Percentiles rank a stretch among this genome's conserved stretches.
Conservation (phyloP, 2,329 filamentous ascomycete species). For the Aspergillus proliferans region DNA sequence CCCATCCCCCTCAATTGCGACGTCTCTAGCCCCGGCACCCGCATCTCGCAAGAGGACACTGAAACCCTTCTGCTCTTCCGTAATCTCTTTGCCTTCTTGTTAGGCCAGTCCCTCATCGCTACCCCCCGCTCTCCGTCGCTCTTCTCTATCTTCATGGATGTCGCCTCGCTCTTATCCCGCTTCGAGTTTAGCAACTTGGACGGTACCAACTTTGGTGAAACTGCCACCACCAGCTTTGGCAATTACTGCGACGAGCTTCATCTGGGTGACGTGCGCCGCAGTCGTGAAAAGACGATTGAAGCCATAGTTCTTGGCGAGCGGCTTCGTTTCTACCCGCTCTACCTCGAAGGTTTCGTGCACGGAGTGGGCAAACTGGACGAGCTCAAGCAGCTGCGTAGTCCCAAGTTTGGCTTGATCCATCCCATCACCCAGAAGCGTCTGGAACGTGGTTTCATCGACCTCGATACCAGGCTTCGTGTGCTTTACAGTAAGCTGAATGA, state of each 20-base stretch:
- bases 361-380: constrained; percentile 77
- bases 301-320: constrained; percentile 81
- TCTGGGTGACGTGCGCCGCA: constrained; percentile 72
- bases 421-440: constrained; percentile 68
- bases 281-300: constrained; percentile 83
- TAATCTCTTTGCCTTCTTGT: constrained; percentile 59
- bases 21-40: constrained; percentile 27
- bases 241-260: constrained; percentile 68
- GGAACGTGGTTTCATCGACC: constrained; percentile 73
- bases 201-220: constrained; percentile 58
- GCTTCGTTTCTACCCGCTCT: constrained; percentile 74
- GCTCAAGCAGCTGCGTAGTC: constrained; percentile 61
- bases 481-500: constrained; percentile 70
- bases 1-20: constrained; percentile 53
- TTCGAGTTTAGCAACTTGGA: constrained; percentile 59
- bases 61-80: constrained; percentile 55
- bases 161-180: constrained; percentile 51
- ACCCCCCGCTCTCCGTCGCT: constrained; percentile 50
- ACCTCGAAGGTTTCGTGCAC: constrained; percentile 87
- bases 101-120: constrained; percentile 56
- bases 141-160: constrained; percentile 56
- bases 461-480: constrained; percentile 64
- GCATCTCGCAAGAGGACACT: constrained; percentile 43
- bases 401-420: constrained; percentile 65
- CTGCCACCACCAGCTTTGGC: constrained; percentile 46